Conservation (phyloP, 1,139 yeast species). For the Kodamaea sp. region DNA sequence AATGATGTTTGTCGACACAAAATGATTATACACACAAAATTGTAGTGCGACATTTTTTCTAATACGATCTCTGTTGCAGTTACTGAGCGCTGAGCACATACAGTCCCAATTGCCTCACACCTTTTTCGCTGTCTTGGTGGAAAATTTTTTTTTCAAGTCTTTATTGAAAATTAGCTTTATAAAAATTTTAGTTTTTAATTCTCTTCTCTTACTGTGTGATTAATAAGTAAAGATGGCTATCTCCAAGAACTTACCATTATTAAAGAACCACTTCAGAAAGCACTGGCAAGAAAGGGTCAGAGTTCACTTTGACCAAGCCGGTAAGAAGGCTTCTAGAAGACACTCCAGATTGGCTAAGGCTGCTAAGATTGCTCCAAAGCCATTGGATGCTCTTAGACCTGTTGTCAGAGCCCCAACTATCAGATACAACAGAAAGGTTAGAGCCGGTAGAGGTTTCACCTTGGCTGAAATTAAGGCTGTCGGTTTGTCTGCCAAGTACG, state of each 20-base stretch:
- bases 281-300: constrained; percentile 99
- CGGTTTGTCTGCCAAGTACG: constrained; percentile 91
- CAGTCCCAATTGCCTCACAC: too few relatives aligned
- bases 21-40: too few relatives aligned
- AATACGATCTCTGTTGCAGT: too few relatives aligned
- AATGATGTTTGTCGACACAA: too few relatives aligned
- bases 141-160: not conserved
- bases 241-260: constrained; percentile 96
- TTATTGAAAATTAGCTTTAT: constrained; percentile 1
- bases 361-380: constrained; percentile 95
- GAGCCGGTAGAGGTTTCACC: constrained; percentile 99
- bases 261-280: constrained; percentile 96
- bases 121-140: too few relatives aligned
- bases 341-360: constrained; percentile 91
- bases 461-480: constrained; percentile 98
- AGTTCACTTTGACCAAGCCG: constrained; percentile 99
- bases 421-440: constrained; percentile 98
- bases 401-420: constrained; percentile 97
- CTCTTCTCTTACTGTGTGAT: constrained; percentile 9
- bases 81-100: too few relatives aligned
- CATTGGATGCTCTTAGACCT: constrained; percentile 95
- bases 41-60: too few relatives aligned
- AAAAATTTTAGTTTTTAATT: constrained; percentile 7
- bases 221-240: constrained; percentile 61
- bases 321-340: constrained; percentile 97